Base-by-base conservation (phyloP, 768 basidiomycete species). In the Auricularia sp. region DNA sequence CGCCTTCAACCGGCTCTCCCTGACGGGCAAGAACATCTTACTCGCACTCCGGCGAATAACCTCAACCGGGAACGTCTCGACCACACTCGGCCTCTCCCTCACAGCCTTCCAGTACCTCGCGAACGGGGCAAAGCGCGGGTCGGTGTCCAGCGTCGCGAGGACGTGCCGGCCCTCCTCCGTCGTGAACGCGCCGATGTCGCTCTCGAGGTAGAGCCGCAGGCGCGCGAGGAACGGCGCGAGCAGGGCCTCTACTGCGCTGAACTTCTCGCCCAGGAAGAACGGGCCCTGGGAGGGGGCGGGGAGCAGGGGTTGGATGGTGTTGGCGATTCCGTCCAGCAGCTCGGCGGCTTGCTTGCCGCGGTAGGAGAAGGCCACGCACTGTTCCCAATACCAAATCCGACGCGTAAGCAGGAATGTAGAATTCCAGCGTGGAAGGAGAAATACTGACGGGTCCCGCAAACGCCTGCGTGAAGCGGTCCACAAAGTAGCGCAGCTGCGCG, bases 401-500 rank as follows among this genome's bases (percentile, higher is more conserved):
- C 44, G 44, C 18, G 8, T 44, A 10, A 44, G 44, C 8, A 44
- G 44, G 11, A 44, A 10, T 10, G 11, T 10, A 29, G 24, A 29
- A 29, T 29, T 29, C 24, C 24, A 29, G 24, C 24, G 24, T 29
- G 24, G 24, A 29, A 29, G 24, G 24, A 29, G 24, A 18, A 44
- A 10, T 10, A 44, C 44, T 10, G 11, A 44, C 44, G 0, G 75
- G 72, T 0, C 82, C 76, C 33, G 71, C 61, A 68, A 85, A 73
- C 66, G 80, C 81, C 67, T 75, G 80, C 1, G 77, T 76, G 44
- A 83, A 77, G 7, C 78, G 74, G 66, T 88, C 84, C 71, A 85
- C 80, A 75, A 88, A 86, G 73, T 88, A 83, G 29, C 87, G 83
- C 7, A 78, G 81, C 64, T 80, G 76, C 44, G 88, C 87, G 45